Percentiles rank a stretch among this genome's conserved stretches.
Evolutionary conservation across 768 basidiomycete genomes (phyloP).

Genomic region (Rhizopogon sp.): DNA sequence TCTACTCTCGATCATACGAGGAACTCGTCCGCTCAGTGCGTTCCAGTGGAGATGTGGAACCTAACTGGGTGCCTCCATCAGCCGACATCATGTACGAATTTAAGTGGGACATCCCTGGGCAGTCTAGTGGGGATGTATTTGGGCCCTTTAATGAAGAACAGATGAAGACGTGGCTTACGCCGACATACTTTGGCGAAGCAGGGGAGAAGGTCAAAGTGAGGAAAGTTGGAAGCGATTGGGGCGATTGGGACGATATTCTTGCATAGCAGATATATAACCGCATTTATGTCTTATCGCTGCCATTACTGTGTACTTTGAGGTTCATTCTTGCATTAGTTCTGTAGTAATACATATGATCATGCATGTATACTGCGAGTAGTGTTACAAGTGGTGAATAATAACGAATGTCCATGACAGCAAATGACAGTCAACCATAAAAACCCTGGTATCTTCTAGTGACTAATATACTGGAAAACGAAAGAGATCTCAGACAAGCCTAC

Average conservation of each 20-base stretch:
- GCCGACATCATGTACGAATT: conserved; percentile 78
- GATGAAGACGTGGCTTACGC: conserved; percentile 74
- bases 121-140: conserved; percentile 49
- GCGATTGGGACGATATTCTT: conserved; percentile 63
- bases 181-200: conserved; percentile 70
- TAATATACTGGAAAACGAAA: conserved; percentile 95
- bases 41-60: conserved; percentile 61
- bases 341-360: background rate
- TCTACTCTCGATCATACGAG: conserved; percentile 84
- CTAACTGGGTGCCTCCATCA: conserved; percentile 70
- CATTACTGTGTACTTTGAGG: background rate
- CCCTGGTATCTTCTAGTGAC: conserved; percentile 47
- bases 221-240: conserved; percentile 65
- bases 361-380: background rate
- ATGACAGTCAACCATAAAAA: background rate
- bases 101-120: conserved; percentile 64
- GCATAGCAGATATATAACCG: conserved; percentile 21
- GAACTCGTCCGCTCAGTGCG: conserved; percentile 76
- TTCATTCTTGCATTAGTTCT: background rate
- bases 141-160: conserved; percentile 82
- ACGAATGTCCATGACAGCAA: background rate
- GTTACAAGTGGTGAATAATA: background rate
- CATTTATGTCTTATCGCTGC: background rate
- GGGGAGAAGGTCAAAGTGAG: conserved; percentile 81
- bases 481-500: conserved; percentile 80